Evolutionary conservation across 352 stramenopile species (phyloP).

Genomic region (Elongisporangium prolatum): DNA sequence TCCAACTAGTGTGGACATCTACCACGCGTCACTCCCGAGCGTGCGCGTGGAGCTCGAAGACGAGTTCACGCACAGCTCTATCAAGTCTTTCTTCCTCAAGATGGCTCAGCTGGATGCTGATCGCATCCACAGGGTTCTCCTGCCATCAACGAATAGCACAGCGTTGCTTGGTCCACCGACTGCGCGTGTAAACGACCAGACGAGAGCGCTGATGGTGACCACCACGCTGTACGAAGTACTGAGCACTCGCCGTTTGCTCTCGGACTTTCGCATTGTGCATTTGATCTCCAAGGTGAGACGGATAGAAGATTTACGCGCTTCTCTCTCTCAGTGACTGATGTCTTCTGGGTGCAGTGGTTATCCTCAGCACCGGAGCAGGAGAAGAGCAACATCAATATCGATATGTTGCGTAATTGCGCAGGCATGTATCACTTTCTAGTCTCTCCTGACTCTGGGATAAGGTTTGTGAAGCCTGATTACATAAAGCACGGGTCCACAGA

Average conservation of each 20-base stretch:
- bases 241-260: constrained; percentile 66
- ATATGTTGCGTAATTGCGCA: constrained; percentile 50
- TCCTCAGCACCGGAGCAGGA: constrained; percentile 24
- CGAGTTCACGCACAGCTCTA: constrained; percentile 69
- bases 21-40: constrained; percentile 69
- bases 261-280: constrained; percentile 76
- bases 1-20: constrained; percentile 76
- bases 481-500: background rate
- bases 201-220: constrained; percentile 25
- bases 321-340: background rate
- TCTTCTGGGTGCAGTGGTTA: constrained; percentile 34
- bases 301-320: background rate
- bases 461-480: constrained; percentile 23
- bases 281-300: constrained; percentile 55
- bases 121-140: constrained; percentile 54
- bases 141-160: constrained; percentile 8
- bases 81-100: constrained; percentile 75
- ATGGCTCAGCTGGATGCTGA: constrained; percentile 66
- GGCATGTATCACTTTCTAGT: constrained; percentile 75
- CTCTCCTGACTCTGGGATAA: constrained; percentile 69
- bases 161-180: background rate
- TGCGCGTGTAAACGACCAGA: constrained; percentile 8
- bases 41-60: constrained; percentile 72
- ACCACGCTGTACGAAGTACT: constrained; percentile 77
- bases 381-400: constrained; percentile 32